Conservation (phyloP, 2,329 filamentous ascomycete genomes). For the Venturiaceae sp. region DNA sequence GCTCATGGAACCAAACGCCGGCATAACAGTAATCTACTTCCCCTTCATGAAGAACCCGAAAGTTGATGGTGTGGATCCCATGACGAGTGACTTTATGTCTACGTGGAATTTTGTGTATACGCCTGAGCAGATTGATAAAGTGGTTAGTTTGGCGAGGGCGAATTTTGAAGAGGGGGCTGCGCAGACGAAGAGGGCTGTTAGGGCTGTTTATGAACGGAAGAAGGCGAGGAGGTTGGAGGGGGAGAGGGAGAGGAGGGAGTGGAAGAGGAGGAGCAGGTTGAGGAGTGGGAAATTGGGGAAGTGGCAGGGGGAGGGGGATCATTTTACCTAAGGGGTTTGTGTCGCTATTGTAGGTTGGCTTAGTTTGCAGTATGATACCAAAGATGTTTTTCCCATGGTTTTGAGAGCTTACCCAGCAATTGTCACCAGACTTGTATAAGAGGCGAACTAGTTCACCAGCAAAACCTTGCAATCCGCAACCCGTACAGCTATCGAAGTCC, state of each 20-base stretch:
- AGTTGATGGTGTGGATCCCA: conserved; percentile 73
- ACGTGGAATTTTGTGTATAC: conserved; percentile 99
- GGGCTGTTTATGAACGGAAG: conserved; percentile 89
- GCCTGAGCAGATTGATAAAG: conserved; percentile 76
- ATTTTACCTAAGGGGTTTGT: conserved; percentile 49
- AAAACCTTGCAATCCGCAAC: too few relatives aligned
- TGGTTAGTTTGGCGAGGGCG: conserved; percentile 69
- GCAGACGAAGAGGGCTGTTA: conserved; percentile 66
- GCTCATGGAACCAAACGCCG: conserved; percentile 67
- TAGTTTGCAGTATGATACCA: neutral
- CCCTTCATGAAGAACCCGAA: conserved; percentile 78
- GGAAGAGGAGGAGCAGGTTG: conserved; percentile 25
- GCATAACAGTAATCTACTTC: conserved; percentile 83
- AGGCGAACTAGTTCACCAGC: too few relatives aligned
- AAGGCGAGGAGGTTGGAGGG: conserved; percentile 53
- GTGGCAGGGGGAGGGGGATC: conserved; percentile 47
- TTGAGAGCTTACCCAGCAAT: too few relatives aligned
- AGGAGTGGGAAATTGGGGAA: conserved; percentile 36
- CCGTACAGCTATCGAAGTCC: too few relatives aligned
- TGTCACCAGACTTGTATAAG: too few relatives aligned
- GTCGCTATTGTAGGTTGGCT: neutral
- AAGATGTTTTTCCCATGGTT: neutral
- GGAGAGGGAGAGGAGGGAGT: conserved; percentile 31
- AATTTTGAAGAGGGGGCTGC: conserved; percentile 81
- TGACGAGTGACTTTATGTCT: conserved; percentile 73